A percentile compares a stretch with the other conserved stretches of the same genome.
phyloP scores from a whole-genome alignment of 805 yeast genomes.

The Saccharomycopsis fibuligera region DNA sequence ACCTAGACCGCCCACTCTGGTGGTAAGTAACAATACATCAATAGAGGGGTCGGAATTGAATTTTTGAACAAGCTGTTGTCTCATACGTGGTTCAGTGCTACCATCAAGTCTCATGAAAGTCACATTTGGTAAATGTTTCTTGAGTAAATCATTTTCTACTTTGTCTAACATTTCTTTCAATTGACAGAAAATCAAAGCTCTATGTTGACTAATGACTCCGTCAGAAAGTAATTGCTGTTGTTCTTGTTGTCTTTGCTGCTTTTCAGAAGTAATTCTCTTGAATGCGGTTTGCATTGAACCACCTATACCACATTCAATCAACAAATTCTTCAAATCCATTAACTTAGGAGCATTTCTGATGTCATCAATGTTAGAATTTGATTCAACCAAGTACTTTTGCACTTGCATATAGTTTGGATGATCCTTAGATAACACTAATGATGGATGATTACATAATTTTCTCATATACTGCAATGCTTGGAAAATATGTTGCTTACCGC shows the following conservation, averaged over 20 bases:
- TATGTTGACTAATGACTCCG: slow-evolving; percentile 81
- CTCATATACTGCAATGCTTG: slow-evolving; percentile 97
- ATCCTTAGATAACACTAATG: slow-evolving; percentile 71
- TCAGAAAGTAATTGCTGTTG: slow-evolving; percentile 27
- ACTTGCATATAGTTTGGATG: slow-evolving; percentile 80
- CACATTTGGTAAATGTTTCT: slow-evolving; percentile 80
- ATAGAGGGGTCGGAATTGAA: slow-evolving; percentile 97
- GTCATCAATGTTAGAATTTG: slow-evolving; percentile 57
- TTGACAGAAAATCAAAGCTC: slow-evolving; percentile 94
- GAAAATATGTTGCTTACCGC: slow-evolving; percentile 84
- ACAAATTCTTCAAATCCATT: slow-evolving; percentile 68
- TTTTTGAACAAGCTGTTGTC: slow-evolving; percentile 85
- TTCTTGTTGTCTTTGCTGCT: slow-evolving; percentile 33
- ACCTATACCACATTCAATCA: slow-evolving; percentile 92
- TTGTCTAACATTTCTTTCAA: slow-evolving; percentile 96
- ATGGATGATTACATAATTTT: slow-evolving; percentile 93
- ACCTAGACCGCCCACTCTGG: slow-evolving; percentile 99
- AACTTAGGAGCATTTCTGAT: slow-evolving; percentile 89
- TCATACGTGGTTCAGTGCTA: slow-evolving; percentile 81
- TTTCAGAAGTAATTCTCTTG: slow-evolving; percentile 31
- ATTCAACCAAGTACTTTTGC: slow-evolving; percentile 48
- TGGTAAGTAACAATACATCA: slow-evolving; percentile 83
- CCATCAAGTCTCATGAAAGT: slow-evolving; percentile 95
- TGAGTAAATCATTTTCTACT: slow-evolving; percentile 84
- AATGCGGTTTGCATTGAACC: slow-evolving; percentile 9